phyloP scores from a whole-genome alignment of 306 rosid genomes.

The Sicyos baderoa region DNA sequence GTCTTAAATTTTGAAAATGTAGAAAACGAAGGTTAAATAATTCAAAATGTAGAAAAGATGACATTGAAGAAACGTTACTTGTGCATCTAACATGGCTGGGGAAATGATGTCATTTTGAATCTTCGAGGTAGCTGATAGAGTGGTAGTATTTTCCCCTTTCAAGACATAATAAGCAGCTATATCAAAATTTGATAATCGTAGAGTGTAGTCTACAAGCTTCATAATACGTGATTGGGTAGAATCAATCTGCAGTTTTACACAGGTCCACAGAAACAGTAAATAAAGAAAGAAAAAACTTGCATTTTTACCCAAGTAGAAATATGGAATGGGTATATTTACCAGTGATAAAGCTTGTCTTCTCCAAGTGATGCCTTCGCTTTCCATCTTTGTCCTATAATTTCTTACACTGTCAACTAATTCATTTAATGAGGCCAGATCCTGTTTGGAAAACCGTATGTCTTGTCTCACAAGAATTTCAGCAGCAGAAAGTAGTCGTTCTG shows the following conservation, averaged over 20 bases:
- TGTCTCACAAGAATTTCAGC: slow-evolving; percentile 64
- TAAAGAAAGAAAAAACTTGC: neutral
- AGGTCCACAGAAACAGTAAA: neutral
- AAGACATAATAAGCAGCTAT: slow-evolving; percentile 57
- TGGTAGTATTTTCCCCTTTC: slow-evolving; percentile 49
- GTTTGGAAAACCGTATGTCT: slow-evolving; percentile 61
- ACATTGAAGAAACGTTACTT: slow-evolving; percentile 32
- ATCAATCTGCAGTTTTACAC: slow-evolving; percentile 55
- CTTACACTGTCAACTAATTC: slow-evolving; percentile 44
- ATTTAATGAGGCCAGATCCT: slow-evolving; percentile 59
- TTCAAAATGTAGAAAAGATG: neutral
- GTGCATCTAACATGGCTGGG: slow-evolving; percentile 54
- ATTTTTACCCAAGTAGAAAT: neutral
- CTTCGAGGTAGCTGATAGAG: slow-evolving; percentile 58
- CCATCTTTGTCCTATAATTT: slow-evolving; percentile 58
- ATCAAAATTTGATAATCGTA: slow-evolving; percentile 76
- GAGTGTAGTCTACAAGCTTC: slow-evolving; percentile 63
- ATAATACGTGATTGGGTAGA: slow-evolving; percentile 55
- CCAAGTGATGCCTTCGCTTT: slow-evolving; percentile 72
- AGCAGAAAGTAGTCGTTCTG: slow-evolving; percentile 63
- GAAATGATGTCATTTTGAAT: slow-evolving; percentile 68
- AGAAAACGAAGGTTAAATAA: neutral
- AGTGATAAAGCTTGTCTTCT: slow-evolving; percentile 52
- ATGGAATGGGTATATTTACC: slow-evolving; percentile 39
- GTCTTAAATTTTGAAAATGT: too few species aligned